Percentiles rank a stretch among this genome's conserved stretches.
phyloP scores from a whole-genome alignment of 2,329 filamentous ascomycete species.

The Phaeosphaeriaceae sp. region DNA sequence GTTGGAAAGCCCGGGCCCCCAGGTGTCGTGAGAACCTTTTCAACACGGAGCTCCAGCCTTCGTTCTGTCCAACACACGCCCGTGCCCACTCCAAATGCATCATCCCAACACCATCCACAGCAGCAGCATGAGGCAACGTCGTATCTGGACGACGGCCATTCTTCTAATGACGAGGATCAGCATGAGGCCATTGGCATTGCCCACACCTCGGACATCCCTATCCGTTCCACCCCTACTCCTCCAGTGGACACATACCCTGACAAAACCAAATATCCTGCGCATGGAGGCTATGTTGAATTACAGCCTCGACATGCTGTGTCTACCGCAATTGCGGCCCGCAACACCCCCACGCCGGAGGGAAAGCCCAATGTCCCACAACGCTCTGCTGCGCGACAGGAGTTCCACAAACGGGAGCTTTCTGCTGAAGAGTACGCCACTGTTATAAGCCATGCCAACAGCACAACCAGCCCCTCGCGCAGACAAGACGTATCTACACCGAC shows the following conservation, averaged over 20 bases:
- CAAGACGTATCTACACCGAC: slow-evolving; percentile 29
- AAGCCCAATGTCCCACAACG: slow-evolving; percentile 26
- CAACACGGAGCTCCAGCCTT: slow-evolving; percentile 36
- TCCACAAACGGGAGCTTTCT: slow-evolving; percentile 19
- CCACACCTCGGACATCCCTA: slow-evolving; percentile 49
- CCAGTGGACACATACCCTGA: slow-evolving; percentile 22
- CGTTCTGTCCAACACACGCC: slow-evolving; percentile 31
- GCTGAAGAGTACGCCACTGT: slow-evolving; percentile 8
- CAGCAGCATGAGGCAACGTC: slow-evolving; percentile 27
- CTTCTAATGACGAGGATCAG: slow-evolving; percentile 34
- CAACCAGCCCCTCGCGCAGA: slow-evolving; percentile 23
- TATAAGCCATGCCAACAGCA: slow-evolving; percentile 6
- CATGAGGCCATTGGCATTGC: slow-evolving; percentile 51
- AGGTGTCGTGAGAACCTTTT: slow-evolving; percentile 44
- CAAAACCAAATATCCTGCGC: slow-evolving; percentile 22
- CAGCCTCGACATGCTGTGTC: slow-evolving; percentile 34
- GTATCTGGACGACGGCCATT: slow-evolving; percentile 35
- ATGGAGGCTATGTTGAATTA: slow-evolving; percentile 37
- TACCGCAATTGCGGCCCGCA: slow-evolving; percentile 26
- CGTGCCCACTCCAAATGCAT: slow-evolving; percentile 17
- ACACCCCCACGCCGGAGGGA: slow-evolving; percentile 36
- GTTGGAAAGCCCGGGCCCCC: slow-evolving; percentile 42
- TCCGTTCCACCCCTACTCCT: slow-evolving; percentile 37
- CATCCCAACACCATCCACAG: slow-evolving; percentile 1
- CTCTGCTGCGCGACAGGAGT: slow-evolving; percentile 26